Evolutionary conservation across 306 rosid genomes (phyloP).

Genomic region (Crataegus laevigata): DNA sequence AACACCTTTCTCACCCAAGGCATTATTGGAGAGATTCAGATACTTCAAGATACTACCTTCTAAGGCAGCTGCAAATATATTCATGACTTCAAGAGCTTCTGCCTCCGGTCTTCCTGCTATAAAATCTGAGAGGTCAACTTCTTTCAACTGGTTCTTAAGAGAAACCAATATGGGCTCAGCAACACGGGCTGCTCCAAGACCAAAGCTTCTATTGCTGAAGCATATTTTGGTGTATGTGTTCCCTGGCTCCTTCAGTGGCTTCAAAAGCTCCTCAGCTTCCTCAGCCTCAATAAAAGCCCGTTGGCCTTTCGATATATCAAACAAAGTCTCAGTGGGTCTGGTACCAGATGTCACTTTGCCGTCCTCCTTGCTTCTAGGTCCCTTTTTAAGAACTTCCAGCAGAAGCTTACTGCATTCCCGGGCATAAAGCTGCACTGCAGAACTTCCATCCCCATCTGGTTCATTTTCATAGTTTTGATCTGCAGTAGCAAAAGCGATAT

Average conservation of each 20-base stretch:
- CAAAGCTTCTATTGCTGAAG: conserved; percentile 89
- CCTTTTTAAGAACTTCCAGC: conserved; percentile 70
- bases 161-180: conserved; percentile 61
- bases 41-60: conserved; percentile 60
- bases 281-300: conserved; percentile 72
- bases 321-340: conserved; percentile 33
- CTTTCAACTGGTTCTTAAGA: conserved; percentile 64
- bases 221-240: conserved; percentile 84
- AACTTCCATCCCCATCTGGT: conserved; percentile 97
- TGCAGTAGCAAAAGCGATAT: conserved; percentile 66
- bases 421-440: conserved; percentile 97
- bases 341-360: conserved; percentile 28
- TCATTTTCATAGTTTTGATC: conserved; percentile 55
- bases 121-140: conserved; percentile 77
- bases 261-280: conserved; percentile 69
- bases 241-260: conserved; percentile 58
- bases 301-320: conserved; percentile 72
- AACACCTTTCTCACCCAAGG: conserved; percentile 89
- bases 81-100: conserved; percentile 80
- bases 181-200: conserved; percentile 58
- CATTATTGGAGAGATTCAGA: conserved; percentile 75
- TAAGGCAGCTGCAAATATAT: conserved; percentile 63
- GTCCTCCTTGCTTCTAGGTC: conserved; percentile 37
- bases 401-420: conserved; percentile 83
- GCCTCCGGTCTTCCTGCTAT: conserved; percentile 79